Base-by-base conservation (phyloP, 192 early-diverging fungal genomes). In the Linnemannia exigua region DNA sequence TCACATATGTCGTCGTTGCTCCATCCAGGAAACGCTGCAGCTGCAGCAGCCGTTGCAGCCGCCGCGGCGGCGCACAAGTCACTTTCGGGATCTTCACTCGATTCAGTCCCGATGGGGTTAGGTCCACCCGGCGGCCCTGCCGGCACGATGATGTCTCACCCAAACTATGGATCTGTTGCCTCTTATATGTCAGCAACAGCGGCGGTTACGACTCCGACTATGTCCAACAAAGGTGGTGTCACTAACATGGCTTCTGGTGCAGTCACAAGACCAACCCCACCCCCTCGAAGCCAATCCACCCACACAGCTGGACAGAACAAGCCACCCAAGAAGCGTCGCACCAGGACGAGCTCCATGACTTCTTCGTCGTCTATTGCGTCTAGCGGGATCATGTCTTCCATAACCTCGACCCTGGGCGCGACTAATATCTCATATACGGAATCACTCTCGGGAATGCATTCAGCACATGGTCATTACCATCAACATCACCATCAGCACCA, bases 331-430 rank as follows among this genome's bases (percentile, higher is more conserved):
- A 72, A 74, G 22, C 77, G 71, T 72, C 75, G 81, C 3, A 77
- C 81, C 44, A 50, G 81, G 35, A 83, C 81, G n/a, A 74, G 46
- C 52, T 84, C 82, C 14, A 31, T 79, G 22, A 75, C 72, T n/a
- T 84, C 82, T n/a, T 71, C 70, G 11, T 79, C 76, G 1, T 84
- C 82, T 4, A 66, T 69, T 68, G 76, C 76, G 20, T 84, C 82
- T 3, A 77, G 46, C 16, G 82, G 76, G 5, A 70, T 78, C 5
- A 54, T 84, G 35, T 78, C 82, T 19, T 75, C 82, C 0, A 69
- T 79, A 15, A 79, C 66, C 15, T 67, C 77, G 35, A 54, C 76
- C 7, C 22, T 84, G 31, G 73, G 73, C 5, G 52, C 77, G 4
- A 71, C 82, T 66, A 77, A 79, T 37, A 74, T 78, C 16, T 78